Evolutionary conservation across 257 asterid genomes (phyloP).

Genomic region (Solanum bulbocastanum): DNA sequence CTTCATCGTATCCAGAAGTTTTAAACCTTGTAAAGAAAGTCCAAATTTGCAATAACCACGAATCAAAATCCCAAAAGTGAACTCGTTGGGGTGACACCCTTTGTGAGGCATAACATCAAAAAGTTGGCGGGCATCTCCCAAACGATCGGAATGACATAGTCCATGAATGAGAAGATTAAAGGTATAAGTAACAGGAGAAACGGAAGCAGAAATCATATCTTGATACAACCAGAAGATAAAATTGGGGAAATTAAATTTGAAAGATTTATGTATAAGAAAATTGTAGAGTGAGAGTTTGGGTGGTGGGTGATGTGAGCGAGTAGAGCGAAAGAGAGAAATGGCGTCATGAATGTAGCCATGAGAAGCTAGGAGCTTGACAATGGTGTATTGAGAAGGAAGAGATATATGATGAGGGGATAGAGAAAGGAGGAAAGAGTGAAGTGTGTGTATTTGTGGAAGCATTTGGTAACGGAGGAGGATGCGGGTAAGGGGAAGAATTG

Average conservation of each 20-base stretch:
- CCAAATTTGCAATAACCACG: slow-evolving; percentile 71
- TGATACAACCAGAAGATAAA: slow-evolving; percentile 52
- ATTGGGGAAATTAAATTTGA: slow-evolving; percentile 18
- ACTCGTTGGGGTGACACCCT: slow-evolving; percentile 72
- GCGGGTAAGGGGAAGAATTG: slow-evolving; percentile 44
- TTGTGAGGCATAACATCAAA: slow-evolving; percentile 66
- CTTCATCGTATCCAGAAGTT: slow-evolving; percentile 60
- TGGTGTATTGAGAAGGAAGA: slow-evolving; percentile 18
- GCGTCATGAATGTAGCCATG: slow-evolving; percentile 38
- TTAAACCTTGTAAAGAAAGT: slow-evolving; percentile 46
- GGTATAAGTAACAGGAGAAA: slow-evolving; percentile 57
- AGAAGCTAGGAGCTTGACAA: slow-evolving; percentile 40
- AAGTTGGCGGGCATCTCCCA: slow-evolving; percentile 62
- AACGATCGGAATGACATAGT: slow-evolving; percentile 45
- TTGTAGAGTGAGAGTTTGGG: slow-evolving; percentile 57
- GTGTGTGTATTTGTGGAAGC: slow-evolving; percentile 52
- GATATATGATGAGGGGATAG: slow-evolving; percentile 1
- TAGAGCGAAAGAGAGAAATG: slow-evolving; percentile 47
- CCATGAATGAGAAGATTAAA: slow-evolving; percentile 62
- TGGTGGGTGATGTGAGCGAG: slow-evolving; percentile 48
- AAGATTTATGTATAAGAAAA: slow-evolving; percentile 10
- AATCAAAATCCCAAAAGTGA: slow-evolving; percentile 63
- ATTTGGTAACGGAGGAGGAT: slow-evolving; percentile 55
- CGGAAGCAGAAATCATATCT: slow-evolving; percentile 56
- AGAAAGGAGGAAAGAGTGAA: slow-evolving; percentile 45